phyloP scores from a whole-genome alignment of 2,329 filamentous ascomycete species.

The Cercospora zeae-maydis region DNA sequence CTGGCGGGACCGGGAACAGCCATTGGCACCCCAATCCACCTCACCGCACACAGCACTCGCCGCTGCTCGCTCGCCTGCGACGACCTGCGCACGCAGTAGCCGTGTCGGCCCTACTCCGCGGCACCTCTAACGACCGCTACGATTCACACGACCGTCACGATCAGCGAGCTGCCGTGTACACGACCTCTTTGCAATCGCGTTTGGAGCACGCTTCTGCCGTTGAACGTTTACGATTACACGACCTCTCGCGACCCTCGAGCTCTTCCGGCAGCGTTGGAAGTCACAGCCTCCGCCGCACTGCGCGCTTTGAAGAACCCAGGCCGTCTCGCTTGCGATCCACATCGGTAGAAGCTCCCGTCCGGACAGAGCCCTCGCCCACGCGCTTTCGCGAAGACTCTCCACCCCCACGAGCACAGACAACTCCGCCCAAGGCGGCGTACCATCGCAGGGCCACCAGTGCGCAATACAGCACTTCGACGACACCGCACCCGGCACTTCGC shows the following conservation, averaged over 20 bases:
- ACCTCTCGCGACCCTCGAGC: conserved; percentile 49
- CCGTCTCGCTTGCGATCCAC: conserved; percentile 40
- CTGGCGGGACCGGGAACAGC: not conserved
- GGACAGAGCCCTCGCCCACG: conserved; percentile 2
- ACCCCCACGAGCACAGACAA: conserved; percentile 16
- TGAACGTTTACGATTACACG: conserved; percentile 27
- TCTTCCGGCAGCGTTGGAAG: conserved; percentile 47
- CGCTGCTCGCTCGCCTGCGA: conserved; percentile 2
- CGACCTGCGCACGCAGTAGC: conserved; percentile 22
- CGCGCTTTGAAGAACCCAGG: conserved; percentile 47
- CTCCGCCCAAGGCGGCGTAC: conserved; percentile 33
- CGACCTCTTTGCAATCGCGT: conserved; percentile 49
- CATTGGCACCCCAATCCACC: conserved; percentile 9
- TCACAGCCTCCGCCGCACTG: conserved; percentile 53
- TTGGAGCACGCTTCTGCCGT: conserved; percentile 43
- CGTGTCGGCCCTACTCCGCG: conserved; percentile 44
- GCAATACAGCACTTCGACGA: conserved; percentile 37
- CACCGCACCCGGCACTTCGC: conserved; percentile 54
- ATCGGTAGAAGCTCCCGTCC: conserved; percentile 44
- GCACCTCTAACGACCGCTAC: conserved; percentile 52
- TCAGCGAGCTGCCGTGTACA: conserved; percentile 35
- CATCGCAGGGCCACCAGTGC: conserved; percentile 36
- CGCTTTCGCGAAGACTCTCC: conserved; percentile 12
- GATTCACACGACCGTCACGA: conserved; percentile 47
- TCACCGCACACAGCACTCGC: not conserved